A percentile compares a stretch with the other conserved stretches of the same genome.
phyloP scores from a whole-genome alignment of 305 asterid genomes.

The Plantago coronopus region DNA sequence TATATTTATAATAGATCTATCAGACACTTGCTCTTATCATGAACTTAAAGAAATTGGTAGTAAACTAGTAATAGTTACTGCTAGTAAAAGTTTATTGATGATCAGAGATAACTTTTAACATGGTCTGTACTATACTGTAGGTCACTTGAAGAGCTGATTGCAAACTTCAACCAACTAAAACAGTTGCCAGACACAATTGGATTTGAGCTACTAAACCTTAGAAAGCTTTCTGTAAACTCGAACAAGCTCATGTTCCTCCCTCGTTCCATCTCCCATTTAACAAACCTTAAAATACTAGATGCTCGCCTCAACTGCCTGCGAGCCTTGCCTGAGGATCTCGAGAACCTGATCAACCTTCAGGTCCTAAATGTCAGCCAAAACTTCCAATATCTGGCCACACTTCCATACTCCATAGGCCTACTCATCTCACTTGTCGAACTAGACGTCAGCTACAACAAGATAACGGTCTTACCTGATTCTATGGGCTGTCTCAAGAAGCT shows the following conservation, averaged over 20 bases:
- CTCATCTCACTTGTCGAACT: constrained; percentile 69
- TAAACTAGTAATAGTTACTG: no score
- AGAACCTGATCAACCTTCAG: constrained; percentile 68
- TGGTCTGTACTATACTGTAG: constrained; percentile 30
- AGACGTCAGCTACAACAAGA: constrained; percentile 80
- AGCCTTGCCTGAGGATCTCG: constrained; percentile 80
- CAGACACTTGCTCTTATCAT: constrained; percentile 11
- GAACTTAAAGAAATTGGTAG: neutral
- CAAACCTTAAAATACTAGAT: constrained; percentile 57
- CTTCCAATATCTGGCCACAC: constrained; percentile 52
- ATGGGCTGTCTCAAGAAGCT: constrained; percentile 77
- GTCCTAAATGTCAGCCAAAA: constrained; percentile 75
- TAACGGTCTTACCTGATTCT: constrained; percentile 57
- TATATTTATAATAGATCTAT: neutral
- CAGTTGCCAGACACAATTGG: constrained; percentile 77
- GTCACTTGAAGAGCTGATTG: constrained; percentile 69
- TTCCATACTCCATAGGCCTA: constrained; percentile 82
- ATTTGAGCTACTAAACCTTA: constrained; percentile 63
- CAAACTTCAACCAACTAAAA: constrained; percentile 70
- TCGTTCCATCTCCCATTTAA: constrained; percentile 66
- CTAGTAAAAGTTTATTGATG: neutral
- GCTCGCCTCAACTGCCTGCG: constrained; percentile 79
- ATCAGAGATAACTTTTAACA: no score
- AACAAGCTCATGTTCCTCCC: constrained; percentile 74
- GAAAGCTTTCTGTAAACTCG: constrained; percentile 62